Evolutionary conservation across 352 stramenopile species (phyloP).

Genomic region (Phytophthora megakarya): DNA sequence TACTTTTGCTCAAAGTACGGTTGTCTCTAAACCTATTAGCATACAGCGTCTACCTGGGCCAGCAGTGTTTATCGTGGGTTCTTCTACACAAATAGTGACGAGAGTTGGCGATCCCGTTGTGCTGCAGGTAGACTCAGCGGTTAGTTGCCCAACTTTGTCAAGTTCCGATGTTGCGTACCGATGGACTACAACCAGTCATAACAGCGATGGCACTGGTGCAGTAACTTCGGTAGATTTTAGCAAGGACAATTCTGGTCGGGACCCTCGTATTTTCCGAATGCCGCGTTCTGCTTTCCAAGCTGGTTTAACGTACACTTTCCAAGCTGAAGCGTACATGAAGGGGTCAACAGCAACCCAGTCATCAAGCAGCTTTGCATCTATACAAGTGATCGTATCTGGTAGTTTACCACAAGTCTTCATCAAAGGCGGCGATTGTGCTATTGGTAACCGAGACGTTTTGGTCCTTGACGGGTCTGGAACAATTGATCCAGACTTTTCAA

Average conservation of each 20-base stretch:
- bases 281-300: slow-evolving; percentile 39
- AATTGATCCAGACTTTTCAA: slow-evolving; percentile 53
- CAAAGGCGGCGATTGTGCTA: slow-evolving; percentile 45
- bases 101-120: slow-evolving; percentile 41
- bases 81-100: slow-evolving; percentile 40
- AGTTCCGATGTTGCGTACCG: slow-evolving; percentile 45
- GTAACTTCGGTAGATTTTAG: slow-evolving; percentile 40
- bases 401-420: slow-evolving; percentile 47
- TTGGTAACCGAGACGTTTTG: slow-evolving; percentile 58
- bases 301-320: slow-evolving; percentile 62
- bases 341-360: slow-evolving; percentile 16
- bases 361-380: slow-evolving; percentile 42
- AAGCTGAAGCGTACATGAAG: slow-evolving; percentile 55
- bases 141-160: slow-evolving; percentile 50
- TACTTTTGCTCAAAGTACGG: slow-evolving; percentile 48
- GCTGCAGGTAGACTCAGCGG: slow-evolving; percentile 49
- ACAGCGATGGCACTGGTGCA: slow-evolving; percentile 9
- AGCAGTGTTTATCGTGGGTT: slow-evolving; percentile 54
- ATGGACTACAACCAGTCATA: slow-evolving; percentile 47
- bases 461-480: slow-evolving; percentile 54
- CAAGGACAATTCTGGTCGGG: slow-evolving; percentile 56
- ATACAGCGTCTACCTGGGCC: slow-evolving; percentile 51
- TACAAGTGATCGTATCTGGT: slow-evolving; percentile 45
- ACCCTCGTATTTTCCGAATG: slow-evolving; percentile 65
- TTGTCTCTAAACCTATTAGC: slow-evolving; percentile 36